Percentiles rank a stretch among this genome's conserved stretches.
phyloP scores from a whole-genome alignment of 2,329 filamentous ascomycete species.

The Laburnicola sp. region DNA sequence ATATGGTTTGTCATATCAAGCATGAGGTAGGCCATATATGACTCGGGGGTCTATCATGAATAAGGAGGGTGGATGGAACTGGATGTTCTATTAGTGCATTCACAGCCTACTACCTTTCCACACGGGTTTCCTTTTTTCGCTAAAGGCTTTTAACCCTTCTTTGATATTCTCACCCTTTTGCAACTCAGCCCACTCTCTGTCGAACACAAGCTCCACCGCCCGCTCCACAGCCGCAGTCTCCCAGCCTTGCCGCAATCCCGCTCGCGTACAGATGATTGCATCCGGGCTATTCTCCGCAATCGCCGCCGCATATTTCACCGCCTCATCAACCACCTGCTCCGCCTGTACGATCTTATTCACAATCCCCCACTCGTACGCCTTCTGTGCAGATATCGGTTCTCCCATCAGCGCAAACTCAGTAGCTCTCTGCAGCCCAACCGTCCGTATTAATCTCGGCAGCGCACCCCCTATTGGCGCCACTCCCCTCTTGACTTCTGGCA shows the following conservation, averaged over 20 bases:
- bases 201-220: constrained; percentile 20
- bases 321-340: constrained; percentile 23
- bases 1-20: neutral
- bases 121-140: constrained; percentile 33
- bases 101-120: constrained; percentile 26
- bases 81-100: neutral
- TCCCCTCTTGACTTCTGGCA: constrained; percentile 35
- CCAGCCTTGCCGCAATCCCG: constrained; percentile 28
- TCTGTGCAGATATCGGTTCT: constrained; percentile 21
- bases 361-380: constrained; percentile 28
- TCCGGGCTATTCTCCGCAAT: constrained; percentile 33
- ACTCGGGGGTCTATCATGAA: no score
- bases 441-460: constrained; percentile 31
- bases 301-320: constrained; percentile 20
- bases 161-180: constrained; percentile 50
- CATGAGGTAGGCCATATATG: no score
- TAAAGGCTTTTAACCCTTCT: constrained; percentile 37
- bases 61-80: neutral
- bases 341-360: constrained; percentile 27
- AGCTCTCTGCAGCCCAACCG: constrained; percentile 30
- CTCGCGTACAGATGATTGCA: constrained; percentile 25
- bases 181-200: constrained; percentile 49
- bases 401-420: constrained; percentile 33
- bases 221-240: constrained; percentile 25
- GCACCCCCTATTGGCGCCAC: constrained; percentile 29